A percentile compares a stretch with the other conserved stretches of the same genome.
These are phyloP conservation scores for Endothia cerciana DNA, from an alignment of 2,329 filamentous ascomycete species.

Conservation along the genomic window DNA sequence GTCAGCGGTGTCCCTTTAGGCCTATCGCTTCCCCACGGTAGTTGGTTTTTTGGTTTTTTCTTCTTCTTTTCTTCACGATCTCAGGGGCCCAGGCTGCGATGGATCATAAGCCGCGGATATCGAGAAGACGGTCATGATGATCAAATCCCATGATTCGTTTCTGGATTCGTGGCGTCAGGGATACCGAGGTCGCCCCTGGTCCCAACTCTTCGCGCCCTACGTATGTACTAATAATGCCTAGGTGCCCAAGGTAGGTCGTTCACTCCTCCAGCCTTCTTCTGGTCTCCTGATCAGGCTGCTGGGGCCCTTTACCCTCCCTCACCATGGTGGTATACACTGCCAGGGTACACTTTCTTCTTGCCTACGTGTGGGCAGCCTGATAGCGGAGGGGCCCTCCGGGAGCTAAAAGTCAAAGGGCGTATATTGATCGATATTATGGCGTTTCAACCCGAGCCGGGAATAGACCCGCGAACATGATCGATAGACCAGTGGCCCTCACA, in stretches of 20 bases:
- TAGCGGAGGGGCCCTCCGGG: neutral
- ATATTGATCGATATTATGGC: constrained; percentile 4
- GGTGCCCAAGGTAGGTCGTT: no score
- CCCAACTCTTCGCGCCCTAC: neutral
- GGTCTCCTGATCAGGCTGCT: no score
- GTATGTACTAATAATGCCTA: no score
- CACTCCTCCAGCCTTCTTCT: no score
- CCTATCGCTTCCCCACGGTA: neutral
- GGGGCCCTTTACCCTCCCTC: no score
- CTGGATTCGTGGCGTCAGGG: neutral
- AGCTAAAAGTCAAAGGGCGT: neutral
- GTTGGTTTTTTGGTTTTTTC: no score
- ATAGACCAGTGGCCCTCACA: constrained; percentile 2
- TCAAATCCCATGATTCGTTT: neutral
- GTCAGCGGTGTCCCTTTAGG: neutral
- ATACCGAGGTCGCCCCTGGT: constrained; percentile 4
- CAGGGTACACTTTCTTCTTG: no score
- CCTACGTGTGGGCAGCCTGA: no score
- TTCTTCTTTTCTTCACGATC: neutral
- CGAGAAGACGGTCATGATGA: neutral
- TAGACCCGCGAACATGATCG: no score
- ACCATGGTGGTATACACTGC: no score
- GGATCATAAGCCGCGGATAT: neutral
- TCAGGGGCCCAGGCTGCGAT: neutral
- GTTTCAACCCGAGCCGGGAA: neutral